Conservation (phyloP, 129 eudicot species). For the Dittrichia graveolens region DNA sequence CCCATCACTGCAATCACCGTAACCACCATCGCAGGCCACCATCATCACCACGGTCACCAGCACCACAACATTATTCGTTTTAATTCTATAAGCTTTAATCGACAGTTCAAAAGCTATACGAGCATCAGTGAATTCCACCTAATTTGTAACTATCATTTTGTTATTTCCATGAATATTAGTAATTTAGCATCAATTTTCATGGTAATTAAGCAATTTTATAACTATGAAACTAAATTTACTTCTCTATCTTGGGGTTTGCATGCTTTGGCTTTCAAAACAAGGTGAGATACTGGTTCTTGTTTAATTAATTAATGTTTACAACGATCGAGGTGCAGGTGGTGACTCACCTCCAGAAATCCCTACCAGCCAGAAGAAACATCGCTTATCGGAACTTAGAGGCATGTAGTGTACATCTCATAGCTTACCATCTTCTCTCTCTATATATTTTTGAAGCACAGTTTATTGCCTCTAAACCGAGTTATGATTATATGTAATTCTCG, state of each 20-base stretch:
- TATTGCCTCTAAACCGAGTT: background rate
- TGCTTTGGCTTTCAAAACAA: background rate
- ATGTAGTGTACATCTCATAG: constrained; percentile 19
- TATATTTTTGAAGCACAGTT: background rate
- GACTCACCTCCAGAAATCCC: constrained; percentile 51
- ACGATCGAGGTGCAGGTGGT: constrained; percentile 51
- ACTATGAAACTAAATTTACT: background rate
- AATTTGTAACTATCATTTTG: too few species aligned
- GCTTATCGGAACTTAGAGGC: constrained; percentile 76
- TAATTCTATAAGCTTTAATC: too few species aligned
- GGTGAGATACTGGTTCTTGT: background rate
- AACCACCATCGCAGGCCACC: too few species aligned
- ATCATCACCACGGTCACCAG: too few species aligned
- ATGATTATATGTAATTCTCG: background rate
- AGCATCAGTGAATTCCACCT: too few species aligned
- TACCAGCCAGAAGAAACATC: constrained; percentile 38
- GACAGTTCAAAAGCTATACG: too few species aligned
- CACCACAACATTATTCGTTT: too few species aligned
- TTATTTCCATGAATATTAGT: too few species aligned
- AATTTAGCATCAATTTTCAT: too few species aligned
- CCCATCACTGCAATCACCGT: too few species aligned
- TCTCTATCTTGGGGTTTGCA: background rate
- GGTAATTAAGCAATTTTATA: too few species aligned
- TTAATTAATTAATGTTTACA: background rate
- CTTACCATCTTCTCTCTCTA: background rate